Evolutionary conservation across 2,329 filamentous ascomycete species (phyloP).

Genomic region (Mycogone perniciosa): DNA sequence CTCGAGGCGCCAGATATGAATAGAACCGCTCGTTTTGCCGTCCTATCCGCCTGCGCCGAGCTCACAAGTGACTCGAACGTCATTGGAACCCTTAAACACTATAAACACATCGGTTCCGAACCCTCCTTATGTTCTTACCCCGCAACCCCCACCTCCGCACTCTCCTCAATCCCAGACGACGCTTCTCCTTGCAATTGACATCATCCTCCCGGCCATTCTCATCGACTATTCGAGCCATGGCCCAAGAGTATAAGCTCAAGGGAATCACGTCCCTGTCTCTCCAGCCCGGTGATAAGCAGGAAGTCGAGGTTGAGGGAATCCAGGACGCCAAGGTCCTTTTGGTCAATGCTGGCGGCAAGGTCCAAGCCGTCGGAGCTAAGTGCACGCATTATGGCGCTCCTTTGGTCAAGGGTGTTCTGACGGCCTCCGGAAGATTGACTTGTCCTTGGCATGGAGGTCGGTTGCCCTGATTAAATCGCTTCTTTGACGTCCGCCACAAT

Average conservation of each 20-base stretch:
- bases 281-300: conserved; percentile 74
- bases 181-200: neutral
- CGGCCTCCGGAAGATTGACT: conserved; percentile 73
- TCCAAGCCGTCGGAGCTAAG: conserved; percentile 74
- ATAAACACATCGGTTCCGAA: no score
- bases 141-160: conserved; percentile 12
- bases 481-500: neutral
- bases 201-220: conserved; percentile 17
- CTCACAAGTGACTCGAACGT: no score
- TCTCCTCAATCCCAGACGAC: conserved; percentile 2
- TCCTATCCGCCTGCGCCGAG: neutral
- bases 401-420: conserved; percentile 76
- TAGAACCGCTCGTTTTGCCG: neutral
- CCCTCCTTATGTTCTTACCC: conserved; percentile 10
- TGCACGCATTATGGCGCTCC: conserved; percentile 94
- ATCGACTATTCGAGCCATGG: conserved; percentile 36
- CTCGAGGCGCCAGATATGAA: no score
- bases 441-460: conserved; percentile 95
- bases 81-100: no score
- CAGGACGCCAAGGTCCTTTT: conserved; percentile 81
- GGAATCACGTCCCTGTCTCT: conserved; percentile 68
- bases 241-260: conserved; percentile 64
- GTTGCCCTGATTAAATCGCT: conserved; percentile 18
- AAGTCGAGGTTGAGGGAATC: conserved; percentile 86
- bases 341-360: conserved; percentile 66